Base-by-base conservation (phyloP, 2,329 filamentous ascomycete species). In the Arthrobotrys conoides region DNA sequence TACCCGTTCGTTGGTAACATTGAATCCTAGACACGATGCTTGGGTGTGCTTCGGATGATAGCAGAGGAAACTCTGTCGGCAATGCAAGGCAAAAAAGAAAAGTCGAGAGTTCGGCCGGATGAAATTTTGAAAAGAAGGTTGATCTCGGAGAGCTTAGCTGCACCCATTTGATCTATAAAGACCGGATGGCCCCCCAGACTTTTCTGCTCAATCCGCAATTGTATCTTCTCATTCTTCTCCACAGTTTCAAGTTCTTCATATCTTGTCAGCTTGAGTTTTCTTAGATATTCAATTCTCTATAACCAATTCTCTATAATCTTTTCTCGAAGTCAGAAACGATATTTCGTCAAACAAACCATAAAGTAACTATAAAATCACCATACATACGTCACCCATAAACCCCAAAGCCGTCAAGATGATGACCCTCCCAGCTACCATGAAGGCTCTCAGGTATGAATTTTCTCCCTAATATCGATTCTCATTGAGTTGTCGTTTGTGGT, bases 391-490 rank as follows among this genome's bases (percentile, higher is more conserved):
- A 41, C 27, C 3, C 3, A 46, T 14, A 33, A 36, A 24, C n/a
- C 20, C 8, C 10, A 49, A 61, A 55, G 16, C 51, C 59, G 33
- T 67, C 79, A 81, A 84, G 83, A 83, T 83, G 57, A 61, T 20
- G 71, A 82, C 82, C 81, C 85, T 89, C 80, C 87, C 87, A 75
- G 85, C 86, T 83, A 85, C 87, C 80, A 90, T 89, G 88, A 90
- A 90, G 85, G 89, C 89, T 84, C 87, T 90, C 84, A 86, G 87
- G 89, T 89, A 84, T 81, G 86, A 84, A 46, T 69, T 63, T 41
- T 61, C 38, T 51, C 33, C 27, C 22, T 24, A n/a, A n/a, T n/a
- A n/a, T n/a, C n/a, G n/a, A n/a, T 16, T 51, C 51, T 53, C 33
- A 64, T 27, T 30, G 48, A 30, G 18, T 48, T 75, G 18, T 16